phyloP scores from a whole-genome alignment of 2,329 filamentous ascomycete species.

The Samsoniella hepiali region DNA sequence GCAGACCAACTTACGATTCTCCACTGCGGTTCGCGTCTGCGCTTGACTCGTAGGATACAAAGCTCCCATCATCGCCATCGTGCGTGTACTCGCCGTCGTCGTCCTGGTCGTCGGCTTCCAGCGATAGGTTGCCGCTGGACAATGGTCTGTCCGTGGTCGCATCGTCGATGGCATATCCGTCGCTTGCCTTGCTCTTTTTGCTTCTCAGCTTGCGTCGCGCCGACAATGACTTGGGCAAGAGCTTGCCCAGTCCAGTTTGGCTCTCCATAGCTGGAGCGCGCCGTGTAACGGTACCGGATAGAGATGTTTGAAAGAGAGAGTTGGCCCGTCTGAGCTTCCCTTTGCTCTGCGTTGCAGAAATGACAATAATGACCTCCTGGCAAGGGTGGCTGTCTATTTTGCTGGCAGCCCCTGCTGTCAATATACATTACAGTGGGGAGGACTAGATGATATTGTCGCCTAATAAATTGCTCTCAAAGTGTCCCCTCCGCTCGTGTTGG shows the following conservation, averaged over 20 bases:
- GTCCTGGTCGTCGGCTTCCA: conserved; percentile 26
- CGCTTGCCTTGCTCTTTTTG: conserved; percentile 38
- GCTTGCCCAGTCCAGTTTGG: conserved; percentile 44
- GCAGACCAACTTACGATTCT: conserved; percentile 26
- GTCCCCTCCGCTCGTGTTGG: background rate
- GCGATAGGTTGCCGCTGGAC: conserved; percentile 23
- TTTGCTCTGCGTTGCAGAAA: conserved; percentile 12
- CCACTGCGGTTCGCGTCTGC: conserved; percentile 25
- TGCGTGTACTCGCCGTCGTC: conserved; percentile 33
- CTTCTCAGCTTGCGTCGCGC: conserved; percentile 49
- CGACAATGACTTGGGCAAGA: conserved; percentile 51
- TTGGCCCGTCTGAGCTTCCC: conserved; percentile 3
- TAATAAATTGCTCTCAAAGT: background rate
- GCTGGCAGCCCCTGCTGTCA: conserved; percentile 6
- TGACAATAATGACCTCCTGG: conserved; percentile 11
- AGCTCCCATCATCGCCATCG: conserved; percentile 32
- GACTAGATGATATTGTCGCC: background rate
- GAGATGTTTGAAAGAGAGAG: conserved; percentile 11
- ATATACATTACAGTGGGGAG: conserved; percentile 1
- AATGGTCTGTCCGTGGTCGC: conserved; percentile 17
- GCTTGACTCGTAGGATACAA: conserved; percentile 36
- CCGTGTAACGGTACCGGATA: background rate
- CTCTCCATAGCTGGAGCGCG: conserved; percentile 13
- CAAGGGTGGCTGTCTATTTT: conserved; percentile 15
- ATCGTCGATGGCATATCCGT: conserved; percentile 24